Evolutionary conservation across 2,329 filamentous ascomycete species (phyloP).

Genomic region (Xylaria multiplex): DNA sequence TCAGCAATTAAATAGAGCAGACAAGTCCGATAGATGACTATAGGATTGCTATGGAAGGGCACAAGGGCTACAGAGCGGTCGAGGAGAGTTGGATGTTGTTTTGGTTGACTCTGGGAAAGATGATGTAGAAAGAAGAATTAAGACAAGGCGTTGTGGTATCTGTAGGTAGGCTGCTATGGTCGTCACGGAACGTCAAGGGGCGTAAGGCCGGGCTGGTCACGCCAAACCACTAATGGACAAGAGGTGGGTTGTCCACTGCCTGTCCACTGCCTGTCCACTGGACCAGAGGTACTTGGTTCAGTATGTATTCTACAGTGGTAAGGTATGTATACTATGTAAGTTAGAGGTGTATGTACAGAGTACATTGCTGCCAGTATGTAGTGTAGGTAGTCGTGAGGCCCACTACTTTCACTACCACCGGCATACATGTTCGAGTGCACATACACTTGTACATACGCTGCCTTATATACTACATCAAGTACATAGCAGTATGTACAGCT

Average conservation of each 20-base stretch:
- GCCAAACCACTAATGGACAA: constrained; percentile 30
- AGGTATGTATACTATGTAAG: too few relatives aligned
- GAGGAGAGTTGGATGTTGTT: constrained; percentile 28
- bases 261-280: too few relatives aligned
- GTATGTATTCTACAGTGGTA: too few relatives aligned
- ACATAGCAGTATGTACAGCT: too few relatives aligned
- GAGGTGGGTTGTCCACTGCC: constrained; percentile 4
- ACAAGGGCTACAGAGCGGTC: constrained; percentile 29
- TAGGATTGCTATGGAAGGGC: constrained; percentile 25
- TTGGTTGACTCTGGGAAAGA: constrained; percentile 40
- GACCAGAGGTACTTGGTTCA: too few relatives aligned
- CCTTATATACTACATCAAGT: too few relatives aligned
- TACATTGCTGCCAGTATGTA: too few relatives aligned
- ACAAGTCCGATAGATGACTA: constrained; percentile 30
- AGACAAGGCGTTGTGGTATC: constrained; percentile 44
- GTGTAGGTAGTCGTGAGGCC: too few relatives aligned
- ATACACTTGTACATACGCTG: too few relatives aligned
- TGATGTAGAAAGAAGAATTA: constrained; percentile 49
- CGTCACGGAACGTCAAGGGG: constrained; percentile 46
- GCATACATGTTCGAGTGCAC: too few relatives aligned
- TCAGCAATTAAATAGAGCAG: constrained; percentile 26
- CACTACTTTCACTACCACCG: too few relatives aligned
- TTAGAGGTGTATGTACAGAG: too few relatives aligned
- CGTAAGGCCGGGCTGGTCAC: constrained; percentile 35
- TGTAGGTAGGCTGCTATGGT: constrained; percentile 41